Evolutionary conservation across 176 grass and related monocot species (phyloP), one percentile per base, ranked within the genome.

Genomic region (Rhynchospora tenuis): DNA sequence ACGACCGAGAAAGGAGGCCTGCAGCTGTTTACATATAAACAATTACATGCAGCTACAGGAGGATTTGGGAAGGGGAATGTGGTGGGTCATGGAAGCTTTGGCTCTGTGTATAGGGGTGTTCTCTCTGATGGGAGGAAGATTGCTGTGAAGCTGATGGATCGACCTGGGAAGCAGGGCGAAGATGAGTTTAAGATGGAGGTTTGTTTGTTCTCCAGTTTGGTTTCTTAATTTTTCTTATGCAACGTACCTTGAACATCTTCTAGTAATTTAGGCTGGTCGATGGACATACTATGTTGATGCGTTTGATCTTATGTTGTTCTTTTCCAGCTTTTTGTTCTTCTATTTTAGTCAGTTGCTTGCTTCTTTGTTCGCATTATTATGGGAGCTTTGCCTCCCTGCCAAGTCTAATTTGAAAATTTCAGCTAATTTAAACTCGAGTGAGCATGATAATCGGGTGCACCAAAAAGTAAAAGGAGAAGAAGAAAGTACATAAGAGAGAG

Each of bases 161-260:
- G 68, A 11, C 91, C 92, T 6, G 96, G 96, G 64, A 99, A 95
- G 84, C 96, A 99, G 59, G 96, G 93, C 10, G 96, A 95, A 82
- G 91, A 99, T 66, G 96, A 95, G 85, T 99, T 99, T 82, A 89
- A 93, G 63, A 95, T 95, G 96, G 96, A 99, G 96, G 96, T 92
- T 31, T 63, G 52, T 51, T 19, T 14, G 27, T 33, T 27, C 11
- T 45, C 4, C 8, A 71, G 45, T 14, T 51, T 79, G 47, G 46
- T 63, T 16, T 59, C 3, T 59, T 0, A 44, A 15, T 74, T 7
- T 74, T 74, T 51, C 47, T 76, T 17, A 1, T 74, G 46, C 71
- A 54, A 55, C 43, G n/a, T 76, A 14, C 14, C 23, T 26, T n/a
- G 20, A 19, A 44, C 43, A 51, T 8, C 11, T 10, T 51, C 9